A percentile compares a stretch with the other conserved stretches of the same genome.
Conservation (phyloP, 2,329 filamentous ascomycete species). For the Metarhizium brunneum region DNA sequence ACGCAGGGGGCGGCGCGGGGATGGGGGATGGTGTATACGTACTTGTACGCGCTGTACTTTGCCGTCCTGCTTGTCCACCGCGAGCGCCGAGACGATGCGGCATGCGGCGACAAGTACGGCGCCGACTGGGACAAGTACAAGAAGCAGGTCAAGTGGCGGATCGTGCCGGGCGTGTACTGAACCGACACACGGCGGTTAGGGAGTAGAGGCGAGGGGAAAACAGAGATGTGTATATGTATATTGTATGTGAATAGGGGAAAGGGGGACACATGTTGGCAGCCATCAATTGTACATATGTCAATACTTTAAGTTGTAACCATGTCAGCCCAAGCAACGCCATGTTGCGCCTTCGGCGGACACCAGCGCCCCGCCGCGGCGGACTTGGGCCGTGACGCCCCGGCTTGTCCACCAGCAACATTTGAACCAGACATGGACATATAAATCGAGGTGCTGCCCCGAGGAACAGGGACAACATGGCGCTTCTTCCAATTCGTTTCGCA, state of each 20-base stretch:
- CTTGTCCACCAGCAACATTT: too few relatives aligned
- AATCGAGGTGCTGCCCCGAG: too few relatives aligned
- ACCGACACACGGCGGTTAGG: too few relatives aligned
- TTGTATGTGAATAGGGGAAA: too few relatives aligned
- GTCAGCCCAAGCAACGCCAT: not conserved
- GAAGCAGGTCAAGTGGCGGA: constrained; percentile 64
- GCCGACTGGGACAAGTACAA: constrained; percentile 83
- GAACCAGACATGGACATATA: too few relatives aligned
- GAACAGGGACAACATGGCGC: too few relatives aligned
- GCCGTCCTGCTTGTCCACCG: constrained; percentile 74
- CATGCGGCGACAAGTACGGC: constrained; percentile 80
- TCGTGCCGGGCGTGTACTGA: constrained; percentile 73
- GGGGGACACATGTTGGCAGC: too few relatives aligned
- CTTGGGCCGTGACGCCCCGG: not conserved
- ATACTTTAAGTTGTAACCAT: too few relatives aligned
- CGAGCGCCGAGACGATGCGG: constrained; percentile 74
- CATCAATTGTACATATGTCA: too few relatives aligned
- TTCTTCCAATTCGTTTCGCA: too few relatives aligned
- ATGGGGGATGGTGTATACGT: constrained; percentile 79
- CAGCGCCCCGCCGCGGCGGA: not conserved
- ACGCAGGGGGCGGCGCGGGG: constrained; percentile 63
- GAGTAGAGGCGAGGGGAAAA: not conserved
- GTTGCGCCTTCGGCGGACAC: not conserved
- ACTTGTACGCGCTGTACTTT: constrained; percentile 89
- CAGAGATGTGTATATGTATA: too few relatives aligned